Evolutionary conservation across 2,329 filamentous ascomycete genomes (phyloP).

Genomic region (Bipolaris victoriae): DNA sequence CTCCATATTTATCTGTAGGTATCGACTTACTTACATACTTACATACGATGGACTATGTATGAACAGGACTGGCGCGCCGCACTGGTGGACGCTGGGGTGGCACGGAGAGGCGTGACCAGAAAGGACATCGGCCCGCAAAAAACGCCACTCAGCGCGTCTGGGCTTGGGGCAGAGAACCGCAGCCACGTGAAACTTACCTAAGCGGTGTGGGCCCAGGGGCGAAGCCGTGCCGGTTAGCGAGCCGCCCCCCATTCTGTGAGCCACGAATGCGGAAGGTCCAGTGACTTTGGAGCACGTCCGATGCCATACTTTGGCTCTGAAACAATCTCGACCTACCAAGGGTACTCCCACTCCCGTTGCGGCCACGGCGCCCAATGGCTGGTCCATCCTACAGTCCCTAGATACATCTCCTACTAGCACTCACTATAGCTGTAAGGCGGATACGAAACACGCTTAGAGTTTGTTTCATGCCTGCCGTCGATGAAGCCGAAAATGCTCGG

Average conservation of each 20-base stretch:
- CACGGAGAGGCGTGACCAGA: slow-evolving; percentile 27
- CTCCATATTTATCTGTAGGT: too few species aligned
- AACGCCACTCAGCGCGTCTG: slow-evolving; percentile 33
- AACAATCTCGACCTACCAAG: slow-evolving; percentile 1
- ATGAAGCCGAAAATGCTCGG: background rate
- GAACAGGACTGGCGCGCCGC: slow-evolving; percentile 14
- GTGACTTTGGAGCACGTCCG: background rate
- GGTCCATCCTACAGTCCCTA: background rate
- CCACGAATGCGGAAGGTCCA: slow-evolving; percentile 15
- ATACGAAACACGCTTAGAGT: slow-evolving; percentile 25
- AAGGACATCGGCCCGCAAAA: slow-evolving; percentile 31
- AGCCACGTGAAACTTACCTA: slow-evolving; percentile 46
- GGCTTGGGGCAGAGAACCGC: slow-evolving; percentile 23
- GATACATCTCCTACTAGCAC: slow-evolving; percentile 8
- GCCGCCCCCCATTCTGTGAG: slow-evolving; percentile 19
- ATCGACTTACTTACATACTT: too few species aligned
- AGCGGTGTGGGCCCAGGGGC: slow-evolving; percentile 33
- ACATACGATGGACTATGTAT: too few species aligned
- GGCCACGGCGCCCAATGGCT: background rate
- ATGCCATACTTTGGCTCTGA: slow-evolving; percentile 4
- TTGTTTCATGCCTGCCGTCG: slow-evolving; percentile 10
- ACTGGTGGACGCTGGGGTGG: slow-evolving; percentile 27
- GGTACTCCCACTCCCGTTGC: background rate
- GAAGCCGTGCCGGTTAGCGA: slow-evolving; percentile 38
- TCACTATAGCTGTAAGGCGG: slow-evolving; percentile 20